These are phyloP conservation scores for Leishmania gerbilli DNA, from an alignment of 208 protist genomes.

Conservation along the genomic window DNA sequence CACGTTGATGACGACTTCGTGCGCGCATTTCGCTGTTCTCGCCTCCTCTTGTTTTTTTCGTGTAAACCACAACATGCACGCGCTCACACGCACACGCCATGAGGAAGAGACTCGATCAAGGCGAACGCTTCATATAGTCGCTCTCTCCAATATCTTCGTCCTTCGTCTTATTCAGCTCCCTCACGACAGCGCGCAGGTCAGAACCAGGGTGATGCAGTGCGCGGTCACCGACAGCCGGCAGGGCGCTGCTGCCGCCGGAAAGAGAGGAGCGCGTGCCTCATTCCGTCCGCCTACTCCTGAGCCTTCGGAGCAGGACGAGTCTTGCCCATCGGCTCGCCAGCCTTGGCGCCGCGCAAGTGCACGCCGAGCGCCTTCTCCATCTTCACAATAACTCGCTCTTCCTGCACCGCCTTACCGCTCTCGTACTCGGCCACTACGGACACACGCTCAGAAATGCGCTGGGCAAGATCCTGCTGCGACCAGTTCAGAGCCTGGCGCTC, in stretches of 20 bases:
- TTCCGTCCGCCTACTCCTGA: slow-evolving; percentile 34
- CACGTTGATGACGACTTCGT: background rate
- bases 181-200: background rate
- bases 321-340: slow-evolving; percentile 76
- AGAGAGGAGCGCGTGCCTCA: background rate
- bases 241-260: background rate
- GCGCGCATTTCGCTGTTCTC: background rate
- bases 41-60: background rate
- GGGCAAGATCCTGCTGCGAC: slow-evolving; percentile 89
- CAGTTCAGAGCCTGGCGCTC: slow-evolving; percentile 84
- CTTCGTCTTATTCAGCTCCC: background rate
- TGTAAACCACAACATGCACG: background rate
- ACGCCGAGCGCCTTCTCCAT: slow-evolving; percentile 94
- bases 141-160: background rate
- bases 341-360: slow-evolving; percentile 92
- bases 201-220: background rate
- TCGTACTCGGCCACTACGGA: slow-evolving; percentile 93
- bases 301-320: slow-evolving; percentile 60
- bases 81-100: background rate
- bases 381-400: slow-evolving; percentile 91
- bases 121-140: background rate
- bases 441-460: slow-evolving; percentile 82
- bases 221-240: too few relatives aligned
- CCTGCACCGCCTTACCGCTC: slow-evolving; percentile 91
- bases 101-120: background rate